These are phyloP conservation scores for Talaromyces sp. DNA, from an alignment of 2,329 filamentous ascomycete species.

Conservation along the genomic window DNA sequence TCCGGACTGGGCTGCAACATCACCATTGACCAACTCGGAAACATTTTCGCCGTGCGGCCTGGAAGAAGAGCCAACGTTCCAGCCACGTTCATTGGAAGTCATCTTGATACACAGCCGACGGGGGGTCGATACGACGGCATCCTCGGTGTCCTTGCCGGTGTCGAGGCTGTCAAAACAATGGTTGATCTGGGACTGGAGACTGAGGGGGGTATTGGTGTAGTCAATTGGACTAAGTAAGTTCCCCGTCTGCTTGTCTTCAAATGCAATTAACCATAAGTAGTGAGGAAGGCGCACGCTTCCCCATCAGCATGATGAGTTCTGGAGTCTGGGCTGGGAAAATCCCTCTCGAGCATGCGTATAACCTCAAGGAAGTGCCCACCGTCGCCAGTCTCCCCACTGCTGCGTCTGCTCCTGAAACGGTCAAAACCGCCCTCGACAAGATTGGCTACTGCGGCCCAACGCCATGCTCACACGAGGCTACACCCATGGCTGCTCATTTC, in stretches of 20 bases:
- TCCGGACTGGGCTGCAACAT: constrained; percentile 57
- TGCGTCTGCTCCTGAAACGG: constrained; percentile 54
- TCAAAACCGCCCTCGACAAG: constrained; percentile 63
- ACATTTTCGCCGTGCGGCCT: constrained; percentile 68
- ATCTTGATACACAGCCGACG: constrained; percentile 59
- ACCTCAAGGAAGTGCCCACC: constrained; percentile 56
- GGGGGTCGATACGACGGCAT: constrained; percentile 66
- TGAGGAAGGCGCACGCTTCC: constrained; percentile 77
- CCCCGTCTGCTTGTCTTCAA: background rate
- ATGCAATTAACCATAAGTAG: constrained; percentile 31
- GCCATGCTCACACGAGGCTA: constrained; percentile 36
- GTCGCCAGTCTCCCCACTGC: constrained; percentile 37
- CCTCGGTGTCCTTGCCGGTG: constrained; percentile 61
- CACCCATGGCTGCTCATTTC: constrained; percentile 70
- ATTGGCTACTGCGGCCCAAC: constrained; percentile 64
- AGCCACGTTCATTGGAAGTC: constrained; percentile 65
- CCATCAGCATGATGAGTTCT: constrained; percentile 67
- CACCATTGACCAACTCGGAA: constrained; percentile 67
- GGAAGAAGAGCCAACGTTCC: constrained; percentile 52
- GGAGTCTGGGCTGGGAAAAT: constrained; percentile 72
- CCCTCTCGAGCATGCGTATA: constrained; percentile 53
- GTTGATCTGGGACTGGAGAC: constrained; percentile 63
- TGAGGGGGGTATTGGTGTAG: constrained; percentile 60
- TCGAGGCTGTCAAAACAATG: constrained; percentile 64
- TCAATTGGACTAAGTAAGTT: constrained; percentile 48